Conservation (phyloP, 2,329 filamentous ascomycete genomes). For the Ciborinia camelliae region DNA sequence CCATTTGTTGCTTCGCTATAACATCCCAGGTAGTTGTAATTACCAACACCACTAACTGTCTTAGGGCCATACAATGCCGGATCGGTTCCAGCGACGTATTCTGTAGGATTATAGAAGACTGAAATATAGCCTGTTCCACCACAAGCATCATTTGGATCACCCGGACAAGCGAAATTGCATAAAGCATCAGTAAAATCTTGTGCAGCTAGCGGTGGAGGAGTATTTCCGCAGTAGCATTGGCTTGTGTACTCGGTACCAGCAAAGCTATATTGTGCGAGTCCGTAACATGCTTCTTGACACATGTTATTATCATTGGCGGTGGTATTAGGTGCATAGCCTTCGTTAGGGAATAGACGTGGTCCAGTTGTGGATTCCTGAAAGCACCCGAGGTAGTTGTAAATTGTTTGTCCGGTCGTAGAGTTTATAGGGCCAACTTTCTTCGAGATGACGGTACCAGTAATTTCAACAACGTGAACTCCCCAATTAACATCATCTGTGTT, state of each 20-base stretch:
- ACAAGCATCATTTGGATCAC: constrained; percentile 20
- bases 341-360: constrained; percentile 35
- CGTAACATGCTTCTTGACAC: constrained; percentile 39
- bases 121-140: constrained; percentile 26
- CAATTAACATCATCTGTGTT: constrained; percentile 41
- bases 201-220: constrained; percentile 30
- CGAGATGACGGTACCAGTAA: constrained; percentile 24
- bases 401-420: constrained; percentile 20
- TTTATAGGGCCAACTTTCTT: constrained; percentile 16
- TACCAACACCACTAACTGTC: constrained; percentile 25
- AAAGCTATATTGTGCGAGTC: constrained; percentile 29
- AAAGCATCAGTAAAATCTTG: constrained; percentile 25
- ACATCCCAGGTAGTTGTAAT: constrained; percentile 37
- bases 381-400: constrained; percentile 38
- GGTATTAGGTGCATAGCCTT: constrained; percentile 27
- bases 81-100: constrained; percentile 26
- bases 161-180: constrained; percentile 26
- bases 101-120: constrained; percentile 28
- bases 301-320: constrained; percentile 30
- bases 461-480: constrained; percentile 38
- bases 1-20: constrained; percentile 35
- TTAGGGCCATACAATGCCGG: constrained; percentile 30
- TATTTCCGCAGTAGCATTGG: constrained; percentile 38
- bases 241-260: constrained; percentile 36
- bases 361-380: constrained; percentile 34